Base-by-base conservation (phyloP, 768 basidiomycete species). In the Mycena kentingensis region DNA sequence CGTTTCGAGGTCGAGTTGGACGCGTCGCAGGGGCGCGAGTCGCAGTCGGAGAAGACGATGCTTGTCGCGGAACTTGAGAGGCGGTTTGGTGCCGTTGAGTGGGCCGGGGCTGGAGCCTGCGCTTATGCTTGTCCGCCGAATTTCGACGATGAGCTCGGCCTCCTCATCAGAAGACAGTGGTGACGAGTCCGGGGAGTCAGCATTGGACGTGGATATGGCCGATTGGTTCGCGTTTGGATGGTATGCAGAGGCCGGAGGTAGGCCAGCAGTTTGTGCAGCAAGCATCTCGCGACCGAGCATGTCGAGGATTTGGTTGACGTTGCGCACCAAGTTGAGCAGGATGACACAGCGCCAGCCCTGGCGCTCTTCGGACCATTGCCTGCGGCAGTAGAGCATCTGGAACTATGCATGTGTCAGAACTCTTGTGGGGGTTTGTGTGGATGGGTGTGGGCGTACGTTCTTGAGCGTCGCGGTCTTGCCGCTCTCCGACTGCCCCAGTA, bases 381-480 rank as follows among this genome's bases (percentile, higher is more conserved):
- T 73, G 34, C 77, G 75, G 34, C 88, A 84, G 63, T 90, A 88
- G 1, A 84, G 82, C 1, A 91, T 68, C 60, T 91, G 88, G 62
- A 90, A 91, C 64, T 90, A 84, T 82, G 51, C 8, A 19, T 26
- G 6, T 32, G 42, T 51, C 37, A 52, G 32, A 8, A 27, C 5
- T 39, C 21, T 34, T n/a, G 11, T 34, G 32, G n/a, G 37, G 19
- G 8, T 15, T 21, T 1, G 5, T 19, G 18, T 39, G 37, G 41
- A 42, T 42, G 7, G 19, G 12, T 42, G 25, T 24, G 35, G 19
- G n/a, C 75, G 43, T 59, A 89, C 88, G 13, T 26, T 90, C 70
- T 91, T 91, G 49, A 91, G 64, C 0, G 88, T 89, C 24, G 88
- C 87, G 0, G 87, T 88, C 67, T 91, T 91, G 27, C 85, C 88